phyloP scores from a whole-genome alignment of 805 yeast genomes.

The Candida silvicultrix region DNA sequence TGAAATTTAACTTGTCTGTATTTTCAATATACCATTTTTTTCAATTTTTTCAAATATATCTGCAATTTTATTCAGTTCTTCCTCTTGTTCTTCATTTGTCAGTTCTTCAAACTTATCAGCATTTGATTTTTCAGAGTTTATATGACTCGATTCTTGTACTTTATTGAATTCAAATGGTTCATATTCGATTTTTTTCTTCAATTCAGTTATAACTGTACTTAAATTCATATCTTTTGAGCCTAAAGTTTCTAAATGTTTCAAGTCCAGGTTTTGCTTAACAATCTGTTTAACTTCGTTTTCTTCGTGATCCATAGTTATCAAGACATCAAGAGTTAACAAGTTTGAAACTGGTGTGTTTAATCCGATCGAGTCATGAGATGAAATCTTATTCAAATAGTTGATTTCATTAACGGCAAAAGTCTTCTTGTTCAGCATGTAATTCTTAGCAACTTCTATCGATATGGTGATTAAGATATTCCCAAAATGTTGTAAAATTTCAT shows the following conservation, averaged over 20 bases:
- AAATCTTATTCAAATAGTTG: constrained; percentile 11
- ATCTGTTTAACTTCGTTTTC: constrained; percentile 18
- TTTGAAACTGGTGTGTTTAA: constrained; percentile 10
- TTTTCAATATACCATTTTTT: constrained; percentile 20
- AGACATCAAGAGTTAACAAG: constrained; percentile 11
- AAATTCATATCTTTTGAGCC: constrained; percentile 13
- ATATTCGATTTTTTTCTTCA: constrained; percentile 1
- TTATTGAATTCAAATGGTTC: neutral
- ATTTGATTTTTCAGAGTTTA: neutral
- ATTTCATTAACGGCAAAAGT: constrained; percentile 18
- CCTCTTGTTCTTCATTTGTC: constrained; percentile 19
- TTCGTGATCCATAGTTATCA: constrained; percentile 27
- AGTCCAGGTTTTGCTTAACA: constrained; percentile 9
- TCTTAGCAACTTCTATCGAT: constrained; percentile 13
- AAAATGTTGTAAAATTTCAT: constrained; percentile 20
- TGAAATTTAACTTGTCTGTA: constrained; percentile 15
- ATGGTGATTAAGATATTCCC: constrained; percentile 22
- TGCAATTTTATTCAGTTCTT: constrained; percentile 19
- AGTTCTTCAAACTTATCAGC: constrained; percentile 16
- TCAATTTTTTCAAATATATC: constrained; percentile 19
- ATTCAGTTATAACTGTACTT: constrained; percentile 3
- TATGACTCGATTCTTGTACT: neutral
- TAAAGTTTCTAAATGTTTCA: constrained; percentile 5
- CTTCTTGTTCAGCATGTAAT: constrained; percentile 21
- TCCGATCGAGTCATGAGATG: neutral